Conservation (phyloP, 371 early-diverging fungal genomes). For the Circinella minor region DNA sequence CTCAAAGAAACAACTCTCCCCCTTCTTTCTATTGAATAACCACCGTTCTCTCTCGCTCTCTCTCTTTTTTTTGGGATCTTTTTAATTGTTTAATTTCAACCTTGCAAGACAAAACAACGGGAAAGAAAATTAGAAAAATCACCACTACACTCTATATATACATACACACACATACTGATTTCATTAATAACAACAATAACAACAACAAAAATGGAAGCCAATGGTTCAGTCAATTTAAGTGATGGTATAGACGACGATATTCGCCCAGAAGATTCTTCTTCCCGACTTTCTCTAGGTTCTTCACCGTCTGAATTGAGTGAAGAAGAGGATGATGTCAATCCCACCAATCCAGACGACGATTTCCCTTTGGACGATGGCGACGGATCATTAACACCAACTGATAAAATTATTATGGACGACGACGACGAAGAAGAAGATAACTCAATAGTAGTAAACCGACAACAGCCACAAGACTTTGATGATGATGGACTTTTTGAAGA, state of each 20-base stretch:
- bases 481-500: slow-evolving; percentile 20
- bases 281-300: slow-evolving; percentile 49
- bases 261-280: slow-evolving; percentile 32
- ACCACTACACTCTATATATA: no score
- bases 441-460: neutral
- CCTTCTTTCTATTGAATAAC: neutral
- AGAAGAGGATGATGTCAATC: slow-evolving; percentile 23
- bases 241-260: slow-evolving; percentile 25
- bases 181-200: neutral
- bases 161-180: neutral
- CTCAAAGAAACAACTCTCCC: neutral
- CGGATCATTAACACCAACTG: slow-evolving; percentile 26
- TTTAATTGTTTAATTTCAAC: no score
- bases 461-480: slow-evolving; percentile 3
- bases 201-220: slow-evolving; percentile 12
- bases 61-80: no score
- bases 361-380: slow-evolving; percentile 28
- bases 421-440: slow-evolving; percentile 14
- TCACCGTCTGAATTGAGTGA: slow-evolving; percentile 48
- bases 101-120: no score
- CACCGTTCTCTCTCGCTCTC: neutral
- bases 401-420: slow-evolving; percentile 20
- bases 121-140: no score
- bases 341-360: slow-evolving; percentile 9
- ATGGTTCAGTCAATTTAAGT: slow-evolving; percentile 12